Base-by-base conservation (phyloP, 148 eudicot genomes). In the Arbutus unedo region DNA sequence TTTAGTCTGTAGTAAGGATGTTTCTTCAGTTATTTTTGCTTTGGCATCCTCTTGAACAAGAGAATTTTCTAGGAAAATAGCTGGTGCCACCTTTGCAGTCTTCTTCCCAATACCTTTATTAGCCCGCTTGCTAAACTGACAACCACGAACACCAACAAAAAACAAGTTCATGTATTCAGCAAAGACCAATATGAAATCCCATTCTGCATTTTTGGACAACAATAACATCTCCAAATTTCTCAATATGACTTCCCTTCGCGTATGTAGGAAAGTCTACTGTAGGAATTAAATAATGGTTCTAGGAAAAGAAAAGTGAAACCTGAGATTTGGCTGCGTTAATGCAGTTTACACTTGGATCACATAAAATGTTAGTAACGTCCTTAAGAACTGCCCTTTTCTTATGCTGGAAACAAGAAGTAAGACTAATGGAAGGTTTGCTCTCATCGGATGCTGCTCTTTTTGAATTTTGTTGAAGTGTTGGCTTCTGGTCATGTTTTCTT, bases 331-430 rank as follows among this genome's bases (percentile, higher is more conserved):
- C 85, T 60, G 64, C 91, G 53, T 72, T 87, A 55, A 83, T 80
- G 87, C 88, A 81, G 47, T 85, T 73, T 31, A 78, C 45, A 50
- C 80, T 79, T 64, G 92, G 81, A 44, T 87, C 90, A 80, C 90
- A 83, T n/a, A 77, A 43, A 47, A 86, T 83, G 77, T 95, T 95
- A 67, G 97, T 93, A 74, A 91, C 90, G 86, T 95, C 96, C 81
- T 87, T 82, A 66, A 95, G 92, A 41, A 89, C 91, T 79, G 92
- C 90, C 85, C 93, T 89, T 89, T 89, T 90, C 88, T 88, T 95
- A 70, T 84, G 85, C 85, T 85, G 96, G 70, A 80, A 76, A 84
- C 43, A 76, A 51, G 87, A 79, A 21, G 84, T 73, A 70, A 72
- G 41, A 68, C 79, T 67, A 79, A 67, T 79, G 38, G 83, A 45